Evolutionary conservation across 495 filamentous ascomycete genomes (phyloP), one percentile per base, ranked within the genome.

Genomic region (Thermochaetoides thermophila): DNA sequence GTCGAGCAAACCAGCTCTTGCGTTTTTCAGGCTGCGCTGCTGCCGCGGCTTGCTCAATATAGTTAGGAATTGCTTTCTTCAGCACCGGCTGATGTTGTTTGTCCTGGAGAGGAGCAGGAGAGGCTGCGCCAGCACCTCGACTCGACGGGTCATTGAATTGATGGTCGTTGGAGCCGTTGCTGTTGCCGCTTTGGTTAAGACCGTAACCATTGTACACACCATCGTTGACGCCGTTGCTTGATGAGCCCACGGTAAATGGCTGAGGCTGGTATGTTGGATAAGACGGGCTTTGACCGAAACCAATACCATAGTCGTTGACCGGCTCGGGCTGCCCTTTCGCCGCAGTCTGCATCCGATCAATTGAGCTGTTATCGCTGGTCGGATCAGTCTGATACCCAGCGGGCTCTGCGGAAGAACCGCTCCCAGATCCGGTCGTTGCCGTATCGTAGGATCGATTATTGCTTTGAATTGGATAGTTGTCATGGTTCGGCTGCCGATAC

Each of bases 391-490:
- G 78, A 48, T 84, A 82, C n/a, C 73, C 78, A 44, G 68, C 73
- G 11, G 73, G 71, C 27, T 89, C 81, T 30, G 60, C 73, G 30
- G 75, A 71, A 31, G 73, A 77, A 21, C 75, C 80, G 31, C 74
- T 78, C 20, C 74, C 78, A 7, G 76, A 75, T 1, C 68, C 73
- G 0, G 81, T 78, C 16, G 77, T 74, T 12, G 85, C 74, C 5
- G 84, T 92, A 48, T 93, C 84, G 43, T 82, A 73, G 4, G 79
- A 84, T 38, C 71, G 76, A 31, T 86, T 78, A 49, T 87, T 79
- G 37, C 63, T 67, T 29, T 74, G 69, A 20, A 67, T 60, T 10
- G 71, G 63, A 53, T 87, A 83, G 29, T 78, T 63, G 42, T 63
- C 60, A 25, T 56, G 54, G 43, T 57, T 38, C 55, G 49, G 30